Evolutionary conservation across 2,329 filamentous ascomycete genomes (phyloP), one percentile per base, ranked within the genome.

Genomic region (Hymenoscyphus occultus): DNA sequence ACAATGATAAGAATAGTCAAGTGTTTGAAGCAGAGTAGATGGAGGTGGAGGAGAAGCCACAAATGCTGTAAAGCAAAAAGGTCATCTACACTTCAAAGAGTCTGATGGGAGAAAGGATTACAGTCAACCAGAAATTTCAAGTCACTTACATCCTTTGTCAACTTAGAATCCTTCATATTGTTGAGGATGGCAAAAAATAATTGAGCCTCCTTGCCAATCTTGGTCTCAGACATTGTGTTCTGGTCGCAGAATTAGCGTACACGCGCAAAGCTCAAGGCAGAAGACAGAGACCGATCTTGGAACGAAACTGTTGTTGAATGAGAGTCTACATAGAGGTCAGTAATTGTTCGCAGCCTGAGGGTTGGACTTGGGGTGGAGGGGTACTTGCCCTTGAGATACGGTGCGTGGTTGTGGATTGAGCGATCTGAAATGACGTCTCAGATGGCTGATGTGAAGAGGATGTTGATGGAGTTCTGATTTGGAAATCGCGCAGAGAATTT

Each of bases 161-260:
- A 9, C 3, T 19, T 39, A 0, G 14, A n/a, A 51, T 59, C 67
- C 28, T 68, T 70, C 63, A 70, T 64, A 42, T 60, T 65, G 14
- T 51, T 58, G 4, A 73, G 35, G 59, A 73, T 68, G 5, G 39
- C 48, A 9, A 66, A 57, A 45, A 72, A 67, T 58, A 73, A 67
- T 9, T 56, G 22, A 3, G 67, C 70, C 16, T 73, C 70, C 64
- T 70, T 66, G 1, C 35, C 13, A 13, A 10, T 10, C 6, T 35
- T 35, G 35, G 6, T 35, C 35, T 35, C 35, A 35, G 35, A 35
- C 35, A 35, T 35, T 35, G 35, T 35, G 35, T 35, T 35, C 35
- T 35, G 9, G 35, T 35, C 35, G 9, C 35, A 6, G 35, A 35
- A 35, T 35, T 35, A 35, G 35, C 4, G 35, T 35, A 35, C 35